A percentile compares a stretch with the other conserved stretches of the same genome.
Evolutionary conservation across 2,329 filamentous ascomycete genomes (phyloP).

Genomic region (Sclerotinia spermophila): DNA sequence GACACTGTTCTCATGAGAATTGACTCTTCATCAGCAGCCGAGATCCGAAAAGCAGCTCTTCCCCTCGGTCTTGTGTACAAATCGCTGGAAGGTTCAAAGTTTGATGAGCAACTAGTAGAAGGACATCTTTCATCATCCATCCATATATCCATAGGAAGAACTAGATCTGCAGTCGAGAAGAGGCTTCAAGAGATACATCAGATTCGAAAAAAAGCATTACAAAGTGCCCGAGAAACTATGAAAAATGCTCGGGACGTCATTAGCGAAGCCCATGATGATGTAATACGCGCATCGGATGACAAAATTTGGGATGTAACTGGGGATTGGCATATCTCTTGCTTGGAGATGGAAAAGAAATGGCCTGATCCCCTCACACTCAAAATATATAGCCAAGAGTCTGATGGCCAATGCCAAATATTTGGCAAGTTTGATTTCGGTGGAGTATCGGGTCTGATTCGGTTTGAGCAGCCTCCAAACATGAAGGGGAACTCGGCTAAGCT

Average conservation of each 20-base stretch:
- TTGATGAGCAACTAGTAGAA: not conserved
- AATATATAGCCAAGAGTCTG: not conserved
- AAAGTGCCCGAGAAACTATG: not conserved
- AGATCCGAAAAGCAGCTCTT: not conserved
- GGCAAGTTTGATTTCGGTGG: not conserved
- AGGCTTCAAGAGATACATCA: too few species aligned
- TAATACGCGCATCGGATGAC: not conserved
- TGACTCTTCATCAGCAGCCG: not conserved
- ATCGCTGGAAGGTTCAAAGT: too few species aligned
- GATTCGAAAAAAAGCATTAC: not conserved
- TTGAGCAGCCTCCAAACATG: not conserved
- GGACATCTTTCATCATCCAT: not conserved
- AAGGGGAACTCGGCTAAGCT: not conserved
- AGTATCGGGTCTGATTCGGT: not conserved
- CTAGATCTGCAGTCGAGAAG: not conserved
- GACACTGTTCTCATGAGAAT: not conserved
- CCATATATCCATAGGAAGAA: not conserved
- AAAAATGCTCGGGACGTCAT: not conserved
- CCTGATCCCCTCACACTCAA: not conserved
- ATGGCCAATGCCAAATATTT: not conserved
- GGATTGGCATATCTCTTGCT: not conserved
- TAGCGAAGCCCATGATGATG: not conserved
- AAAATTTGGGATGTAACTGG: not conserved
- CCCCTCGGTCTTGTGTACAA: not conserved
- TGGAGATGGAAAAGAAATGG: not conserved